phyloP scores from a whole-genome alignment of 768 basidiomycete genomes.

The Mycena kentingensis region DNA sequence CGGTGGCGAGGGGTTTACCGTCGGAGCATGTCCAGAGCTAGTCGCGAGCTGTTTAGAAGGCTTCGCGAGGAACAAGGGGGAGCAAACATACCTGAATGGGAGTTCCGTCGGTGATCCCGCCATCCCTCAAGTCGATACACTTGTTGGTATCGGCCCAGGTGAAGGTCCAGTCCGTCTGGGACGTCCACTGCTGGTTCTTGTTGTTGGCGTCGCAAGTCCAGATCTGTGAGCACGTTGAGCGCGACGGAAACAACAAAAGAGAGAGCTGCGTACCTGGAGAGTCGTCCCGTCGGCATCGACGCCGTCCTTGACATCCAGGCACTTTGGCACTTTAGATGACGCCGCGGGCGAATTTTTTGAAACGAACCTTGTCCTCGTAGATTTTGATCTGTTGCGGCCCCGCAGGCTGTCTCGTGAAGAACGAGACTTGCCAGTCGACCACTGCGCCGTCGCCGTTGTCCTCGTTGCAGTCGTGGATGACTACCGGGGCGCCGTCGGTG shows the following conservation, averaged over 20 bases:
- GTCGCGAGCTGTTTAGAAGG: background rate
- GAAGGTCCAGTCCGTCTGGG: constrained; percentile 4
- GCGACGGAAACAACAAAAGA: no score
- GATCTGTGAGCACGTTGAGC: no score
- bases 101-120: constrained; percentile 7
- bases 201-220: constrained; percentile 21
- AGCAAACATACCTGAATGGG: background rate
- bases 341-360: background rate
- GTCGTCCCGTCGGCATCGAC: constrained; percentile 25
- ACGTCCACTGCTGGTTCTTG: constrained; percentile 22
- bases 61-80: background rate
- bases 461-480: constrained; percentile 11
- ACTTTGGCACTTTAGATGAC: constrained; percentile 3
- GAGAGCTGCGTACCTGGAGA: no score
- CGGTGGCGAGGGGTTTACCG: background rate
- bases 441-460: background rate
- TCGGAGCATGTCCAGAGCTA: background rate
- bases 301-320: constrained; percentile 26
- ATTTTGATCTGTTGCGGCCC: constrained; percentile 9
- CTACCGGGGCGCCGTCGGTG: background rate
- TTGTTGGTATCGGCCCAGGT: constrained; percentile 6
- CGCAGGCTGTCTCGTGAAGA: constrained; percentile 4
- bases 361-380: constrained; percentile 8
- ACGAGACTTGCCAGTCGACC: constrained; percentile 8
- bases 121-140: constrained; percentile 10